Evolutionary conservation across 163 green algal species (phyloP), one percentile per base, ranked within the genome.

Genomic region (Botryococcus braunii): DNA sequence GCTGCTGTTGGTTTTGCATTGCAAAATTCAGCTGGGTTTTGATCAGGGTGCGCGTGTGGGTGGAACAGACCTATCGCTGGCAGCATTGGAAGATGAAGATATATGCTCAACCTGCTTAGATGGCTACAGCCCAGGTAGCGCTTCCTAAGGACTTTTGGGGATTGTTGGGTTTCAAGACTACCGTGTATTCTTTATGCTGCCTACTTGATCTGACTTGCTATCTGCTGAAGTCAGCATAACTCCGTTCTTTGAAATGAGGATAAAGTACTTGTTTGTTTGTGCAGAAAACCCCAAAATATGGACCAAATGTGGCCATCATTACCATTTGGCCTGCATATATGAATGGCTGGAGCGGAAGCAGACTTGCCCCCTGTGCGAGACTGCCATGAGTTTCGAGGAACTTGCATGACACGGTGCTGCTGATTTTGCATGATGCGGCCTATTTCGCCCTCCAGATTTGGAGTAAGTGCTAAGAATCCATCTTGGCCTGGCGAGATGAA

Each of bases 321-420:
- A 91, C 78, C 92, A 97, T 72, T 72, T 97, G 79, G 83, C 77
- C 8, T 97, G 92, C 81, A 92, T 97, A 34, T 96, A 93, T 67
- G 88, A 91, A 25, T 97, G 92, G 92, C 69, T 95, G 68, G 88
- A 97, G 69, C 81, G 90, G 11, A 86, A 79, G 34, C 58, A 84
- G 60, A 89, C 83, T 0, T 97, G 92, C 79, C 91, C 92, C 38
- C 75, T 96, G 25, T 97, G 90, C 78, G 76, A 74, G 29, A 61
- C 40, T 9, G 43, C 48, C 9, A 86, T 92, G 77, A 66, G 72
- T 11, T 83, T 80, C 66, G 73, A 80, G 8, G 77, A 82, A 49
- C 52, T 82, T 5, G 2, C 70, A 34, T 75, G 67, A 71, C n/a
- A n/a, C n/a, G n/a, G n/a, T n/a, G n/a, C n/a, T n/a, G n/a, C n/a